Evolutionary conservation across 495 filamentous ascomycete genomes (phyloP).

Genomic region (Podospora fimiseda): DNA sequence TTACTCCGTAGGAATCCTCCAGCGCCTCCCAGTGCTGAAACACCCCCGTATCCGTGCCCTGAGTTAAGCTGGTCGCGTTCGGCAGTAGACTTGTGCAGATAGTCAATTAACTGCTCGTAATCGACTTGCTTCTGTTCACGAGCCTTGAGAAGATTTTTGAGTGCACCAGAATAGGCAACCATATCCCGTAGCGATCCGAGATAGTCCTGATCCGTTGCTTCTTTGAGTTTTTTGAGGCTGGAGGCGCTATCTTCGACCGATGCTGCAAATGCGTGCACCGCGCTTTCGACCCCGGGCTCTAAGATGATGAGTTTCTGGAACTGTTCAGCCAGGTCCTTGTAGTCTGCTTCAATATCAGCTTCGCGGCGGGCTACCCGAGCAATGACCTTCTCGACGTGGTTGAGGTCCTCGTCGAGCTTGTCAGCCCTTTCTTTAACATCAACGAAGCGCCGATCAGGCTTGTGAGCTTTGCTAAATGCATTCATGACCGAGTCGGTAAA

Average conservation of each 20-base stretch:
- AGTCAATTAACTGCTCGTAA: conserved; percentile 92
- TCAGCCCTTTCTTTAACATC: conserved; percentile 89
- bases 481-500: conserved; percentile 97
- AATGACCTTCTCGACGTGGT: conserved; percentile 88
- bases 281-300: conserved; percentile 79
- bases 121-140: conserved; percentile 97
- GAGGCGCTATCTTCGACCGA: conserved; percentile 75
- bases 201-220: conserved; percentile 94
- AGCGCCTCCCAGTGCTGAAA: conserved; percentile 52
- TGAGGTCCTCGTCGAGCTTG: conserved; percentile 91
- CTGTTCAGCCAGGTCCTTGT: conserved; percentile 81
- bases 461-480: conserved; percentile 92
- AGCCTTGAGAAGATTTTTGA: conserved; percentile 83
- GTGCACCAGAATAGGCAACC: conserved; percentile 77
- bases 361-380: conserved; percentile 83
- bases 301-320: conserved; percentile 86
- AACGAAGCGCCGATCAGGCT: conserved; percentile 89
- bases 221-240: conserved; percentile 69
- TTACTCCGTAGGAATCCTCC: conserved; percentile 90
- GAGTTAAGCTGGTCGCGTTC: conserved; percentile 82
- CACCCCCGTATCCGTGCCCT: conserved; percentile 54
- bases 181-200: conserved; percentile 86
- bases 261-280: conserved; percentile 75
- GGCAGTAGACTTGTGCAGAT: conserved; percentile 80
- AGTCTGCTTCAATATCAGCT: conserved; percentile 81